Base-by-base conservation (phyloP, 2,329 filamentous ascomycete genomes). In the Septoria petroselini region DNA sequence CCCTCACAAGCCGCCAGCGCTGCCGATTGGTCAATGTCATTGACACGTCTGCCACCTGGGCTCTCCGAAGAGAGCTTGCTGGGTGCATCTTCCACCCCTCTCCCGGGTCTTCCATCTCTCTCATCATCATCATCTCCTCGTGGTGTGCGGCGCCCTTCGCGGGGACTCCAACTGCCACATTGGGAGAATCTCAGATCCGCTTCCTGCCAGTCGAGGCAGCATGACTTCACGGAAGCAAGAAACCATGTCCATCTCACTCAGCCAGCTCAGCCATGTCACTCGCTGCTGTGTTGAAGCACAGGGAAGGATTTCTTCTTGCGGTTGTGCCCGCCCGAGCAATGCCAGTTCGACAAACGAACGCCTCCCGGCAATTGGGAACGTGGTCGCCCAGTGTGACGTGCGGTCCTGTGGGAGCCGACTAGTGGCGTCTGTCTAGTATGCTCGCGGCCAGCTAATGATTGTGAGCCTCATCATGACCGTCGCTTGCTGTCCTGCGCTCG, bases 201-300 rank as follows among this genome's bases (percentile, higher is more conserved):
- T 45, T 31, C 31, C 21, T 35, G n/a, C n/a, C n/a, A n/a, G n/a
- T n/a, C n/a, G 42, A 23, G 18, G 11, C 15, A 21, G 12, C 18
- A 45, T 45, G 42, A 45, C 42, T 30, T 37, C 42, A 45, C 42
- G 30, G 42, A 30, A 15, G 42, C 29, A 45, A 14, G 19, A 17
- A 31, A n/a, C n/a, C n/a, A n/a, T n/a, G n/a, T n/a, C n/a, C n/a
- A n/a, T n/a, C n/a, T n/a, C n/a, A n/a, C n/a, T n/a, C 27, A 23
- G 12, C 27, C 41, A 34, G 9, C 30, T n/a, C 19, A 19, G 17
- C 41, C 23, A 18, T 29, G 14, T 14, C 14, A 4, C 17, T 15
- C 27, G 17, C n/a, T 33, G 15, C 17, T 17, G 33, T 43, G 21
- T 42, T 6, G n/a, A 9, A 27, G 25, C 41, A 9, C 23, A 9